phyloP scores from a whole-genome alignment of 2,329 filamentous ascomycete genomes.

The Penicillium sp. region DNA sequence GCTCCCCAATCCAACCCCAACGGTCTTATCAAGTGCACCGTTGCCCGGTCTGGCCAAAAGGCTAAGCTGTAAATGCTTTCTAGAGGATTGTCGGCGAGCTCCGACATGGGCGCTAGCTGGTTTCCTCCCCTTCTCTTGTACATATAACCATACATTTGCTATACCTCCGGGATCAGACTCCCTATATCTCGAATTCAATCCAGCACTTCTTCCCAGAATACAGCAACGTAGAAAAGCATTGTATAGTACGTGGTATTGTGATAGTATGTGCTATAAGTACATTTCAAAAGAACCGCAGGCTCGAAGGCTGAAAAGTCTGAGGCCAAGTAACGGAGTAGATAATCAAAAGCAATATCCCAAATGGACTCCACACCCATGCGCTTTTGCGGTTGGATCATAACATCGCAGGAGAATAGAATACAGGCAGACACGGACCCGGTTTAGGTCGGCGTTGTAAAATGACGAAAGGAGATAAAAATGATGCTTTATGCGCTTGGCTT shows the following conservation, averaged over 20 bases:
- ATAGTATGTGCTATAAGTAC: constrained; percentile 19
- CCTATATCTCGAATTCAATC: background rate
- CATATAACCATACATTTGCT: constrained; percentile 15
- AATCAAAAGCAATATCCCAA: constrained; percentile 18
- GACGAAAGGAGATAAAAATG: constrained; percentile 8
- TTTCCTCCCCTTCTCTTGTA: constrained; percentile 12
- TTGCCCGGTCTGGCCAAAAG: constrained; percentile 39
- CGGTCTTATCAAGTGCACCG: constrained; percentile 88
- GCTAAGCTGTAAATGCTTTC: constrained; percentile 25
- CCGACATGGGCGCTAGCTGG: constrained; percentile 2
- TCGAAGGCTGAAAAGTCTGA: constrained; percentile 6
- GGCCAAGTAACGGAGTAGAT: constrained; percentile 9
- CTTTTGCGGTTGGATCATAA: constrained; percentile 29
- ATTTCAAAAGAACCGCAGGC: constrained; percentile 11
- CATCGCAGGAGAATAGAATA: constrained; percentile 25
- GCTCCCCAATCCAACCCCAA: constrained; percentile 88
- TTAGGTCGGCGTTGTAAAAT: constrained; percentile 1
- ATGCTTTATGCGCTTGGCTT: constrained; percentile 15
- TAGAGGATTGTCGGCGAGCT: constrained; percentile 1
- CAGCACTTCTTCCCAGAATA: background rate
- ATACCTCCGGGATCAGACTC: constrained; percentile 15
- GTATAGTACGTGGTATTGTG: constrained; percentile 11
- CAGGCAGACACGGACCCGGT: constrained; percentile 8
- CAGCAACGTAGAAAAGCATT: background rate
- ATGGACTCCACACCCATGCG: constrained; percentile 36